A percentile compares a stretch with the other conserved stretches of the same genome.
Evolutionary conservation across 441 rosid species (phyloP).

Genomic region (Corymbia citriodora): DNA sequence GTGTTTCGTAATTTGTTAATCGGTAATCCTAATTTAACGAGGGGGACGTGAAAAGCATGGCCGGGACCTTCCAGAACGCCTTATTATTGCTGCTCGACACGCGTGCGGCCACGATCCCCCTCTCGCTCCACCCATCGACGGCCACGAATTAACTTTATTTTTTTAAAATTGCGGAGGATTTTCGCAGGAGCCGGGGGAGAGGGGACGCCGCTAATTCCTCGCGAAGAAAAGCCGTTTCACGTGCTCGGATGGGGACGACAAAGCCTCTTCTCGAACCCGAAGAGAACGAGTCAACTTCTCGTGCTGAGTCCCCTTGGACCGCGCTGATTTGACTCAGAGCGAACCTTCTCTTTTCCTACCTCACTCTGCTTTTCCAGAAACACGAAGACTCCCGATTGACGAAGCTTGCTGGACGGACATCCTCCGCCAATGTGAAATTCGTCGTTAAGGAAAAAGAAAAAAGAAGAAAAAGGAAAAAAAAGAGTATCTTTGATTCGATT

Average conservation of each 20-base stretch:
- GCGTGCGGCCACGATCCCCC: background rate
- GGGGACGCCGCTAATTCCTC: background rate
- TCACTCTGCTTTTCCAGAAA: background rate
- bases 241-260: background rate
- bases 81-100: background rate
- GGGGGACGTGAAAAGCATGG: background rate
- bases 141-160: background rate
- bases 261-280: background rate
- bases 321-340: background rate
- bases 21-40: background rate
- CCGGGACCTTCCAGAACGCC: background rate
- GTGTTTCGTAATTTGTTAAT: background rate
- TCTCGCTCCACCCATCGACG: background rate
- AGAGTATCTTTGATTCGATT: background rate
- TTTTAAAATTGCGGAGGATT: background rate
- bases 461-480: too few relatives aligned
- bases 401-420: background rate
- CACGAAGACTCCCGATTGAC: background rate
- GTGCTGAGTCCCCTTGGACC: accelerated
- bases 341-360: background rate
- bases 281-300: background rate
- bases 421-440: background rate
- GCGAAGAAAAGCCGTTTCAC: background rate
- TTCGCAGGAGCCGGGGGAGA: background rate
- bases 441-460: too few relatives aligned